Conservation (phyloP, 768 basidiomycete genomes). For the Wakefieldia striispora region DNA sequence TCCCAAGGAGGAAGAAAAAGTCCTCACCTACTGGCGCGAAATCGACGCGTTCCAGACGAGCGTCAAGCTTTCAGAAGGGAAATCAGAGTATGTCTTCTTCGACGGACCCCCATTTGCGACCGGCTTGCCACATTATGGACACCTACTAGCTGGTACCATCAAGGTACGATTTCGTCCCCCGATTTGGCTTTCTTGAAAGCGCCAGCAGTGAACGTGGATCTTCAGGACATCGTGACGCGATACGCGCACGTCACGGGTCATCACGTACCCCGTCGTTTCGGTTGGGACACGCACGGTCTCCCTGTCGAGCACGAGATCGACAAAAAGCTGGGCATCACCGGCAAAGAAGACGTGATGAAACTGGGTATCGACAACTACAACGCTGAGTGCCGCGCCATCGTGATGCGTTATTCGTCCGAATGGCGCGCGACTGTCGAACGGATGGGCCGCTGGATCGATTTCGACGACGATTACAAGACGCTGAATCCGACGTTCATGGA, state of each 20-base stretch:
- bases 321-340: slow-evolving; percentile 89
- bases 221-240: slow-evolving; percentile 93
- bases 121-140: slow-evolving; percentile 94
- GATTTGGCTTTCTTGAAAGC: background rate
- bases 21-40: slow-evolving; percentile 87
- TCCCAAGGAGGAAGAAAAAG: slow-evolving; percentile 86
- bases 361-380: slow-evolving; percentile 99
- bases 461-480: slow-evolving; percentile 99
- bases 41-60: slow-evolving; percentile 98
- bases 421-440: slow-evolving; percentile 96
- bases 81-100: slow-evolving; percentile 91
- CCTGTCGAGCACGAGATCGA: slow-evolving; percentile 99
- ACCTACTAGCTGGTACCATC: slow-evolving; percentile 89
- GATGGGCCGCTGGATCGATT: slow-evolving; percentile 99
- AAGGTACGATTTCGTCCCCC: slow-evolving; percentile 53
- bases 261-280: slow-evolving; percentile 92
- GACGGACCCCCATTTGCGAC: slow-evolving; percentile 98
- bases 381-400: slow-evolving; percentile 92
- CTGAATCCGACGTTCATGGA: slow-evolving; percentile 95
- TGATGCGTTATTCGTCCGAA: slow-evolving; percentile 94
- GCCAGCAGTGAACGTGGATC: background rate
- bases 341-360: slow-evolving; percentile 87
- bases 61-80: slow-evolving; percentile 86
- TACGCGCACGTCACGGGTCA: slow-evolving; percentile 92
- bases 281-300: slow-evolving; percentile 98